Percentiles rank a stretch among this genome's conserved stretches.
These are phyloP conservation scores for Venturia aucupariae DNA, from an alignment of 2,329 filamentous ascomycete species.

Conservation along the genomic window DNA sequence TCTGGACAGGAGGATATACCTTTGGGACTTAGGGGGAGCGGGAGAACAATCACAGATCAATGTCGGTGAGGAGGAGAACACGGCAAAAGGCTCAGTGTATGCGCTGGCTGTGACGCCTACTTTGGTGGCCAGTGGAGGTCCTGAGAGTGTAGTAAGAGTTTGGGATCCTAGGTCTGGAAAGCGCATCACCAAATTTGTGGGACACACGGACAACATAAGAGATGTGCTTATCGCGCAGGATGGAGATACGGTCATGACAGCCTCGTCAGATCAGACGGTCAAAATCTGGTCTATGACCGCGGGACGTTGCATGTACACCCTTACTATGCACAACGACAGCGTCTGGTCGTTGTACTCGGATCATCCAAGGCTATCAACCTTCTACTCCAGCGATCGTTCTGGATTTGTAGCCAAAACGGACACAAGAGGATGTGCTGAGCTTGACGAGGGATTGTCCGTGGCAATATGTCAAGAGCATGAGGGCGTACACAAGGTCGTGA, in stretches of 20 bases:
- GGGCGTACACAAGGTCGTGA: slow-evolving; percentile 57
- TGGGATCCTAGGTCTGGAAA: slow-evolving; percentile 88
- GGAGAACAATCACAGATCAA: slow-evolving; percentile 84
- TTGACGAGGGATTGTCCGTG: slow-evolving; percentile 82
- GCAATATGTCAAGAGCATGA: slow-evolving; percentile 90
- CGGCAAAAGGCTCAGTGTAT: slow-evolving; percentile 90
- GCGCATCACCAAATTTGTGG: slow-evolving; percentile 90
- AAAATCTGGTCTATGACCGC: slow-evolving; percentile 97
- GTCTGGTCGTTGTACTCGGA: slow-evolving; percentile 94
- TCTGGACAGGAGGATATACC: slow-evolving; percentile 79
- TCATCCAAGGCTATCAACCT: slow-evolving; percentile 73
- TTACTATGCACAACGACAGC: slow-evolving; percentile 98
- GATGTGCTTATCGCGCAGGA: slow-evolving; percentile 83
- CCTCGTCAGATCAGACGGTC: slow-evolving; percentile 91
- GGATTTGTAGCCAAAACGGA: slow-evolving; percentile 96
- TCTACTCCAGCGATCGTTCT: slow-evolving; percentile 90
- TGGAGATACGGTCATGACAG: slow-evolving; percentile 85
- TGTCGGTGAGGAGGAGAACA: slow-evolving; percentile 68
- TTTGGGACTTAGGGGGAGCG: slow-evolving; percentile 87
- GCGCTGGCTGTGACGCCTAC: slow-evolving; percentile 71
- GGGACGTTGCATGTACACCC: slow-evolving; percentile 91
- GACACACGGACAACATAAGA: slow-evolving; percentile 89
- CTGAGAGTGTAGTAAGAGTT: slow-evolving; percentile 83
- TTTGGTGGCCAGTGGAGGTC: slow-evolving; percentile 83
- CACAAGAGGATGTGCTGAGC: slow-evolving; percentile 62